Conservation (phyloP, 352 stramenopile genomes). For the Phytophthora ohioensis region DNA sequence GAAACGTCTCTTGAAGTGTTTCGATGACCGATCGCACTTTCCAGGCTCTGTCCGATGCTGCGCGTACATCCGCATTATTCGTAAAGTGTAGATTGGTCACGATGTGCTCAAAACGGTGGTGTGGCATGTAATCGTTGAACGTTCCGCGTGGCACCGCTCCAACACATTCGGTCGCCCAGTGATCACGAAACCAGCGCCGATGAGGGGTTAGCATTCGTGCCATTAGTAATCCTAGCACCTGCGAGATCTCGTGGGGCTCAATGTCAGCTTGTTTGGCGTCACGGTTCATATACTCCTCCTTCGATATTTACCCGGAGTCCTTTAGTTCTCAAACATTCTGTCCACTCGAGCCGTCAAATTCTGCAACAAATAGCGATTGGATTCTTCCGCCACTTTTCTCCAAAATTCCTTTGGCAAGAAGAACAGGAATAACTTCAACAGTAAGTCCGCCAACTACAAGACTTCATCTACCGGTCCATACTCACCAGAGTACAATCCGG, state of each 20-base stretch:
- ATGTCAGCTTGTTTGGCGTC: conserved; percentile 13
- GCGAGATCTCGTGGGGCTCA: conserved; percentile 3
- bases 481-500: background rate
- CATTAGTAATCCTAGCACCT: conserved; percentile 4
- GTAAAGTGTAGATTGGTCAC: conserved; percentile 28
- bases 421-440: too few species aligned
- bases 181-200: conserved; percentile 8
- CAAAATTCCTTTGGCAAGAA: too few species aligned
- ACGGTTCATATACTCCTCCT: background rate
- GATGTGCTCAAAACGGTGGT: conserved; percentile 19
- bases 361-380: too few species aligned
- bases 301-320: too few species aligned
- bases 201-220: conserved; percentile 18
- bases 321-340: too few species aligned
- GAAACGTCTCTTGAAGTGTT: background rate
- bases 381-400: too few species aligned
- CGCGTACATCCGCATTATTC: conserved; percentile 8
- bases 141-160: conserved; percentile 18
- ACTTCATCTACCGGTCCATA: too few species aligned
- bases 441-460: too few species aligned
- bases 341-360: too few species aligned
- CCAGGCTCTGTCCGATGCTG: background rate
- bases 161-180: background rate
- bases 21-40: conserved; percentile 14
- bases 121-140: conserved; percentile 19